Evolutionary conservation across 2,329 filamentous ascomycete genomes (phyloP), one percentile per base, ranked within the genome.

Genomic region (Trichoderma guizhouense): DNA sequence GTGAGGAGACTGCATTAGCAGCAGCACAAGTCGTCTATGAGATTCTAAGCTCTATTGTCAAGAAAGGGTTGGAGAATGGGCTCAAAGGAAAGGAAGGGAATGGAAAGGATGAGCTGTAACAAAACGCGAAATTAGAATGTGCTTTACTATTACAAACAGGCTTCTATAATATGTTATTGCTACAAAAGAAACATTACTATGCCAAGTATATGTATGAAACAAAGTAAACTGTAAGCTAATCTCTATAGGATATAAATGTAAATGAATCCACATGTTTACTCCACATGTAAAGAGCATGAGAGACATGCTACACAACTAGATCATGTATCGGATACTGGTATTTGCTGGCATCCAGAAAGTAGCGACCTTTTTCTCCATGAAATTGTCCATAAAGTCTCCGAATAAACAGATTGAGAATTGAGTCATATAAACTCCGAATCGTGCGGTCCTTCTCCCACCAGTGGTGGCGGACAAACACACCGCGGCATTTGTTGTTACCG

Each of bases 1-100:
- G 90, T 1, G 94, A 97, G 83, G 91, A 91, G 78, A 97, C 94
- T 43, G 92, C 93, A 12, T 82, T 97, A 74, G 93, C 93, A 15
- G 94, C 90, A 2, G 93, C 93, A 47, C 94, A 97, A 86, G 88
- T 97, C 43, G 93, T 90, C 0, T 97, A 91, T 80, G 94, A 97
- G 84, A 87, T 97, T n/a, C 81, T 97, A 76, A 97, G 91, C 43
- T 93, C 87, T 72, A 90, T 92, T 82, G 90, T 92, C 6, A 91
- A 89, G 83, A 88, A 75, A 69, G 84, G 83, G 0, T 74, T 83
- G 76, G 72, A 74, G 30, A 80, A 79, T 61, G 82, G 81, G 79
- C 82, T 78, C 3, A 81, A 79, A 75, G 79, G 80, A 69, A 78
- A 74, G 7, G 7, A 18, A 76, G 76, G 26, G 73, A 74, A 1